Evolutionary conservation across 148 eudicot genomes (phyloP).

Genomic region (Nyssa sinensis): DNA sequence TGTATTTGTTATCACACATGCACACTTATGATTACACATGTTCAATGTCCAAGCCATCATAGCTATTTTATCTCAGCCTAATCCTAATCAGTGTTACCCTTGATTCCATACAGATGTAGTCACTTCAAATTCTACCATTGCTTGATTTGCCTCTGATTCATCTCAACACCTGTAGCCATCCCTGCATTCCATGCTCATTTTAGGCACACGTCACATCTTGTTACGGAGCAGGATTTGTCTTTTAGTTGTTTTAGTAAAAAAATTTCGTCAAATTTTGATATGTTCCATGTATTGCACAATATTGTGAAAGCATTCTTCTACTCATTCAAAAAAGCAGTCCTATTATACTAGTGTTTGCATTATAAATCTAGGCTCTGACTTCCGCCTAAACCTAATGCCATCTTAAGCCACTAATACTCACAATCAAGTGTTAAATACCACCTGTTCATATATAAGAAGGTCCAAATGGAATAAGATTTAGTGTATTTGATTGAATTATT

Average conservation of each 20-base stretch:
- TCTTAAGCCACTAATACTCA: neutral
- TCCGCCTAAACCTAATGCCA: neutral
- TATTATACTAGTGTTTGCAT: neutral
- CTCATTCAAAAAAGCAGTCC: neutral
- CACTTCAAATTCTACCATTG: too few relatives aligned
- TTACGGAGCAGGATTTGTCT: neutral
- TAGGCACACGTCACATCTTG: neutral
- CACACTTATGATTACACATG: too few relatives aligned
- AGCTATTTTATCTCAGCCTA: too few relatives aligned
- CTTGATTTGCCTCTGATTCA: neutral
- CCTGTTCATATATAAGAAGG: neutral
- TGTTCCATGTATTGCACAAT: too few relatives aligned
- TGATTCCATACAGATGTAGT: too few relatives aligned
- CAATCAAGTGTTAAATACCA: neutral
- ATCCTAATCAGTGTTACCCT: too few relatives aligned
- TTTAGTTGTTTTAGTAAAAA: neutral
- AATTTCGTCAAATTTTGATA: too few relatives aligned
- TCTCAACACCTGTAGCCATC: neutral
- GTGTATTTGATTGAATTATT: too few relatives aligned
- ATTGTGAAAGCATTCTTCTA: neutral
- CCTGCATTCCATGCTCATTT: neutral
- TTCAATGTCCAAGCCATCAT: too few relatives aligned
- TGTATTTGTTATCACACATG: too few relatives aligned
- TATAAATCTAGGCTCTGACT: neutral
- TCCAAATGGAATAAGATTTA: too few relatives aligned